Base-by-base conservation (phyloP, 2,329 filamentous ascomycete species). In the Xylariaceae sp. region DNA sequence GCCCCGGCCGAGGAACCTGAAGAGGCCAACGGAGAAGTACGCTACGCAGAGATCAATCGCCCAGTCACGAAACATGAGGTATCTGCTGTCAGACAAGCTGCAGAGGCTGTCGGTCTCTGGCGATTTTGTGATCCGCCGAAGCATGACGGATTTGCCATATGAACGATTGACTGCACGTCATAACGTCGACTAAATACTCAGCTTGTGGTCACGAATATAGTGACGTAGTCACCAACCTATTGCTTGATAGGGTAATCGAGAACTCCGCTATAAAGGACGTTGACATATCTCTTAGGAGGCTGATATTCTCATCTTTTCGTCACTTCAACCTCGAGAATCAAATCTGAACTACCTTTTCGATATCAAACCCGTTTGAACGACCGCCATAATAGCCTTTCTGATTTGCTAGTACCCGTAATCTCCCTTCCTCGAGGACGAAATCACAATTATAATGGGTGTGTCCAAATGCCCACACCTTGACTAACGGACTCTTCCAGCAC, bases 21-120 rank as follows among this genome's bases (percentile, higher is more conserved):
- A 5, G 69, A 73, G 3, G 70, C 79, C 50, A 7, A 27, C 22
- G 4, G 7, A 7, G 7, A 27, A 27, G 75, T 86, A 4, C 74
- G 87, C 31, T 94, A 92, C 67, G 75, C 77, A 15, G 88, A 94
- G 38, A 89, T 94, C 62, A 92, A 94, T 64, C 81, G 87, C n/a
- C 73, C 81, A 12, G 78, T 89, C 4, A 80, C 71, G 2, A 69
- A 77, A 33, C 73, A 81, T 2, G 89, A 95, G 65, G 69, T 92
- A 7, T 80, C 77, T 0, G 73, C 71, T 5, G 86, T 92, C 2
- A 76, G 80, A 48, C 75, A 76, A 57, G 87, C 86, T 2, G 89
- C 89, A 1, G 76, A 83, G 58, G 73, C 80, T 35, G 86, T 84
- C 40, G 88, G 89, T 0, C 69, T 94, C 15, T 94, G 88, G 89